Evolutionary conservation across 2,329 filamentous ascomycete genomes (phyloP).

Genomic region (Davidsoniella virescens): DNA sequence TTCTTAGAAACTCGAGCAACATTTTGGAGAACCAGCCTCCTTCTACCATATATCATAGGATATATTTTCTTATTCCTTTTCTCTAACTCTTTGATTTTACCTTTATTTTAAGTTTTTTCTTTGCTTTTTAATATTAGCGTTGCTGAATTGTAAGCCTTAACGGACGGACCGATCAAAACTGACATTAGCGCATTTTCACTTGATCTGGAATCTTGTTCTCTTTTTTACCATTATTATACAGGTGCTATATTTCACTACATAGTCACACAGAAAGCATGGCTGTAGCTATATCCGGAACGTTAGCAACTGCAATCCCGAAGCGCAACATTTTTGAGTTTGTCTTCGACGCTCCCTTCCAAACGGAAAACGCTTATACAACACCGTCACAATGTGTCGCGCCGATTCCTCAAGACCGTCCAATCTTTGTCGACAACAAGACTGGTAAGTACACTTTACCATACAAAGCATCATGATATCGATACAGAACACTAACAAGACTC

Average conservation of each 20-base stretch:
- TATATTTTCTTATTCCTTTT: no score
- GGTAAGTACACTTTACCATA: conserved; percentile 17
- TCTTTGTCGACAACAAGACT: conserved; percentile 26
- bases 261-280: conserved; percentile 15
- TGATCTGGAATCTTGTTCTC: neutral
- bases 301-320: conserved; percentile 13
- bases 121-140: no score
- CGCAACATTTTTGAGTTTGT: conserved; percentile 23
- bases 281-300: neutral
- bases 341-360: conserved; percentile 23
- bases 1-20: no score
- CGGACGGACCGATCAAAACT: no score
- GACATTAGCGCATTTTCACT: no score
- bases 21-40: no score
- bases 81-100: no score
- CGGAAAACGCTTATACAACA: conserved; percentile 19
- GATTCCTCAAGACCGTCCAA: conserved; percentile 20
- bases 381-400: conserved; percentile 18
- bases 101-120: no score
- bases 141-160: no score
- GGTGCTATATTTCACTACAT: neutral
- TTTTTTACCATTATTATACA: neutral
- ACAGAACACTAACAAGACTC: neutral
- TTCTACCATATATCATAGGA: no score
- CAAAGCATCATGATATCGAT: neutral